These are phyloP conservation scores for Lagerstroemia fauriei DNA, from an alignment of 441 rosid genomes.

Conservation along the genomic window DNA sequence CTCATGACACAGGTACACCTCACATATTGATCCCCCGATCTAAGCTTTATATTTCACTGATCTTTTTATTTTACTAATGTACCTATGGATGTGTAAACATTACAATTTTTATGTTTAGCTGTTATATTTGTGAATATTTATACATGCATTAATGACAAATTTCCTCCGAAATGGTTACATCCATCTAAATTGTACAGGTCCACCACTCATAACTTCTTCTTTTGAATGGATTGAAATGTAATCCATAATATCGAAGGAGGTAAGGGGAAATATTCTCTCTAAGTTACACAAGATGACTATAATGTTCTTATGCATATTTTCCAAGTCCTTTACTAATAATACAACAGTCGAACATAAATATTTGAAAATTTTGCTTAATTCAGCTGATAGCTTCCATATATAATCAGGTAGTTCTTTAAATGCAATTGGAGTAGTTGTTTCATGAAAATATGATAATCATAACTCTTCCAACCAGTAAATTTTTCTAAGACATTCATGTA, in stretches of 20 bases:
- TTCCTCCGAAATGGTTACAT: constrained; percentile 20
- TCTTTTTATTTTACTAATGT: no score
- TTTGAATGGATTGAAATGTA: background rate
- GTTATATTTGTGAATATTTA: no score
- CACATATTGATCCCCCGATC: no score
- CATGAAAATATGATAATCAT: no score
- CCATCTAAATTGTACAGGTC: constrained; percentile 7
- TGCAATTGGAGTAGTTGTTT: background rate
- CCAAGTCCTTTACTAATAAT: background rate
- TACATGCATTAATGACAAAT: no score
- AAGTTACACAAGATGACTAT: background rate
- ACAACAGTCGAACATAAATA: background rate
- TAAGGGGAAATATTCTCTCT: no score
- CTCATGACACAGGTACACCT: no score
- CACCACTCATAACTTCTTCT: background rate
- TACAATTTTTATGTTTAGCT: no score
- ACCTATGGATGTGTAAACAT: no score
- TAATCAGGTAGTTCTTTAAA: background rate
- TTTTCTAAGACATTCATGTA: no score
- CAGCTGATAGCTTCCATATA: background rate
- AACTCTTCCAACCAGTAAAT: background rate
- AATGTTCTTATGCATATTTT: background rate
- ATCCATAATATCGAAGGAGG: no score
- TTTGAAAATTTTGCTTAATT: background rate
- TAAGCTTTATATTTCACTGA: no score